Evolutionary conservation across 768 basidiomycete genomes (phyloP), one percentile per base, ranked within the genome.

Genomic region (Lentinula sp.): DNA sequence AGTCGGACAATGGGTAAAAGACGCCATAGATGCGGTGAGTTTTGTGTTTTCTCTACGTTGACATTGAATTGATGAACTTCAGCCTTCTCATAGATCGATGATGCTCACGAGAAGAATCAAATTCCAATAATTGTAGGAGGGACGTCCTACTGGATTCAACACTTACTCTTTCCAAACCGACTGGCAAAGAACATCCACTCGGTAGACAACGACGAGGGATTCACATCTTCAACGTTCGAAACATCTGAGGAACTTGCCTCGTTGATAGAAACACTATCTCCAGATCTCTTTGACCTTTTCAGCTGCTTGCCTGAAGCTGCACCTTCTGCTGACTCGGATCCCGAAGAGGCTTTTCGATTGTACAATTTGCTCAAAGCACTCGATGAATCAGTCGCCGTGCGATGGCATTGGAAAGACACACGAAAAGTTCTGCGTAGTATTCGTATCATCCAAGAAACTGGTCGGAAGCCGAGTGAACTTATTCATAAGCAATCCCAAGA

Each of bases 331-430:
- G 73, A 76, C 50, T 70, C 71, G 0, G 75, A 86, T 62, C 84
- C 85, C 1, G 79, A 83, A 9, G 72, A 73, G 7, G 86, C 90
- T 0, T 79, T 88, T 53, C 70, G 77, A n/a, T 73, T 97, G 16
- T 83, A 94, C 68, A 74, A 71, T 9, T 76, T 98, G 12, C 75
- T 99, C 18, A 72, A 74, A 8, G 69, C 75, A 3, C 78, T 98
- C 5, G 97, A 98, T 67, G 86, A 85, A 0, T 65, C 69, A 0
- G 84, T 93, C 49, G 92, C 90, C 0, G 79, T 79, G 35, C 78
- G 95, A 63, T 98, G 96, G 96, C 97, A 99, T 70, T 98, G 96
- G 96, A 82, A 80, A 64, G 97, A 99, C 66, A 88, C 93, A 0
- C 80, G 96, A 36, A 99, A 98, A 72, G 91, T 98, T 6, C 72